Evolutionary conservation across 352 stramenopile species (phyloP), one percentile per base, ranked within the genome.

Genomic region (Globisporangium viniferum): DNA sequence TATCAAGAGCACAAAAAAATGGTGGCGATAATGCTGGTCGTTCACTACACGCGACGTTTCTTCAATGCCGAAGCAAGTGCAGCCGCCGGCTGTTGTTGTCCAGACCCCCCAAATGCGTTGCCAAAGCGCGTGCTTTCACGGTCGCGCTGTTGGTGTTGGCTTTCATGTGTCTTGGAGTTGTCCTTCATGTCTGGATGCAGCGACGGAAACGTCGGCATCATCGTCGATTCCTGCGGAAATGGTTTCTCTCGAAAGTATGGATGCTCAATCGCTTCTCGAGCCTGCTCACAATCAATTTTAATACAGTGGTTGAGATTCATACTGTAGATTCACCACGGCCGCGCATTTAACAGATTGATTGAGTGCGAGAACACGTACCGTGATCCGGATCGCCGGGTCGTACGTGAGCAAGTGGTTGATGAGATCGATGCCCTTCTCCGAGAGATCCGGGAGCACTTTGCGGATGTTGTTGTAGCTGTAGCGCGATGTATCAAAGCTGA

Each of bases 171-270:
- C 12, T 22, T 24, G 31, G n/a, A 22, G 39, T 24, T 27, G 15
- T 70, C 31, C 51, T 75, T 80, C 63, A 83, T 80, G 24, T 84
- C 77, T 5, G 63, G 67, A 66, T 89, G 81, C 18, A 80, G 70
- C 9, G 81, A 89, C 15, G 81, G 80, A 51, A 90, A 90, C 53
- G 79, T 88, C 18, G 81, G 79, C 81, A 88, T 90, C 79, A 90
- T 87, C 29, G 66, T 70, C 7, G 76, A 59, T 33, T 87, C 81
- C 27, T 90, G 80, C 14, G 81, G 81, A 59, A 88, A 86, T 27
- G 81, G 79, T 49, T 84, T 85, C 58, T 90, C 81, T 7, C 78
- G 77, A 64, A 91, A 91, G 71, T 87, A 91, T 51, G 77, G 72
- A 33, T 91, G 83, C 2, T 68, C 54, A 7, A 91, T 66, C 14